Percentiles rank a stretch among this genome's conserved stretches.
phyloP scores from a whole-genome alignment of 169 alveolate genomes.

The Hepatocystis sp. region DNA sequence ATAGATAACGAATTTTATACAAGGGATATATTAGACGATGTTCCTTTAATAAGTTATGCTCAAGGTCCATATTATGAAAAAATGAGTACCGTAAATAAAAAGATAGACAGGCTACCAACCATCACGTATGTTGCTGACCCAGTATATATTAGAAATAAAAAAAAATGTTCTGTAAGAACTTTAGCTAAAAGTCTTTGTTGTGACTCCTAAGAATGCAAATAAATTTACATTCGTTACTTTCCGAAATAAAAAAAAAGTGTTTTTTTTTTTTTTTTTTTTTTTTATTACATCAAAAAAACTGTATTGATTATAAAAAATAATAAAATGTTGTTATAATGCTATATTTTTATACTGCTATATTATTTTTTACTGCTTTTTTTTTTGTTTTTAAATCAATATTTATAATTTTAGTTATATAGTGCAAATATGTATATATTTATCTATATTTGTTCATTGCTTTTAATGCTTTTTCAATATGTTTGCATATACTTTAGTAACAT shows the following conservation, averaged over 20 bases:
- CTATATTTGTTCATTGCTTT: too few species aligned
- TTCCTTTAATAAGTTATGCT: conserved; percentile 68
- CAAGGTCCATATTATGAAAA: conserved; percentile 66
- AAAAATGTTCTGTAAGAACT: conserved; percentile 32
- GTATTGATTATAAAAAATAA: too few species aligned
- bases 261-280: not conserved
- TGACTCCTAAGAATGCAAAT: conserved; percentile 11
- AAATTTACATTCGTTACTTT: conserved; percentile 8
- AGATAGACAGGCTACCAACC: conserved; percentile 58
- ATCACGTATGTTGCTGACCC: conserved; percentile 69
- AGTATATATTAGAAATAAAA: conserved; percentile 37
- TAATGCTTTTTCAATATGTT: too few species aligned
- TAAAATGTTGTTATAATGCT: too few species aligned
- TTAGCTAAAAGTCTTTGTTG: conserved; percentile 16
- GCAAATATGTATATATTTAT: too few species aligned
- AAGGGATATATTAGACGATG: conserved; percentile 44
- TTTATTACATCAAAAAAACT: too few species aligned
- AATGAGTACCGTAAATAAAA: conserved; percentile 4
- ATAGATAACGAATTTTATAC: conserved; percentile 73
- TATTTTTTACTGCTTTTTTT: too few species aligned
- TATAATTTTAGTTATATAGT: too few species aligned
- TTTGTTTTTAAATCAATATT: too few species aligned
- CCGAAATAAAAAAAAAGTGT: conserved; percentile 7
- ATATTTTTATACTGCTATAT: too few species aligned
- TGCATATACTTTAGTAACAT: too few species aligned